Percentiles rank a stretch among this genome's conserved stretches.
Evolutionary conservation across 139 green algal species (phyloP).

Genomic region (Pseudopediastrum boryanum): DNA sequence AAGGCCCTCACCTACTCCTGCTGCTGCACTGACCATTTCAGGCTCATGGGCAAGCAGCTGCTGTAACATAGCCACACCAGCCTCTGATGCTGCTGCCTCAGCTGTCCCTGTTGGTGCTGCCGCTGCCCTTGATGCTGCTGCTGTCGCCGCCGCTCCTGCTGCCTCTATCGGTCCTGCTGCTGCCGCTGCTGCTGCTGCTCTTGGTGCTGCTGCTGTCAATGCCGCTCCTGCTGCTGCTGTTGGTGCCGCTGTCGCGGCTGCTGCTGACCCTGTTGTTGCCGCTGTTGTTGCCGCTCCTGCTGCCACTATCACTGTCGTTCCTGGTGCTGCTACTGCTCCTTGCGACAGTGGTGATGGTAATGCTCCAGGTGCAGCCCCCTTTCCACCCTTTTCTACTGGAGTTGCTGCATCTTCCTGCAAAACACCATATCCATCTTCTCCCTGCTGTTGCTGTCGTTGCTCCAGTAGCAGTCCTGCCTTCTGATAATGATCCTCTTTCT

Average conservation of each 20-base stretch:
- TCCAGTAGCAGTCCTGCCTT: no score
- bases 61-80: not conserved
- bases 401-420: no score
- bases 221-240: not conserved
- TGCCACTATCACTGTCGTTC: no score
- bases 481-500: no score
- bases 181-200: not conserved
- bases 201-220: not conserved
- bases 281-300: no score
- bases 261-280: no score
- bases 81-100: not conserved
- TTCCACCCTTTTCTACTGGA: no score
- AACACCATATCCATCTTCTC: no score
- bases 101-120: not conserved
- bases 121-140: not conserved
- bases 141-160: not conserved
- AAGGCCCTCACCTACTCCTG: constrained; percentile 3
- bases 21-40: constrained; percentile 18
- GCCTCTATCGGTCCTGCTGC: not conserved
- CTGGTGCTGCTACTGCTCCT: no score
- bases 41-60: constrained; percentile 10
- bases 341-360: no score
- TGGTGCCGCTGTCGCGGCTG: not conserved
- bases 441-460: no score
- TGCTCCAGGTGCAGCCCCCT: no score